Percentiles rank a stretch among this genome's conserved stretches.
Conservation (phyloP, 2,329 filamentous ascomycete genomes). For the Penicillium frequentans region DNA sequence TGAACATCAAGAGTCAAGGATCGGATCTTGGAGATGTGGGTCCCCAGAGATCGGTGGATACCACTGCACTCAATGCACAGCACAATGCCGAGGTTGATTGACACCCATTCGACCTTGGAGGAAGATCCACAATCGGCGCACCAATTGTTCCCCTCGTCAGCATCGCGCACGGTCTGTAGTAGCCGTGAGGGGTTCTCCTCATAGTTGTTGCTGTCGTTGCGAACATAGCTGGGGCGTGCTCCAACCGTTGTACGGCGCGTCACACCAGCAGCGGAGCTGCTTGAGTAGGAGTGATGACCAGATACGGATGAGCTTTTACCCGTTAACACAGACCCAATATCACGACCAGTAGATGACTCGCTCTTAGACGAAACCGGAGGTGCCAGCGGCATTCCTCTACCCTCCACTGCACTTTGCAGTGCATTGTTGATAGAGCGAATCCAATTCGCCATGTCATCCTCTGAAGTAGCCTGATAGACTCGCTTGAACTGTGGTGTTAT, state of each 20-base stretch:
- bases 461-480: slow-evolving; percentile 95
- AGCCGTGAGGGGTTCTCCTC: slow-evolving; percentile 85
- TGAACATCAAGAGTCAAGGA: slow-evolving; percentile 94
- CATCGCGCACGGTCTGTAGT: slow-evolving; percentile 81
- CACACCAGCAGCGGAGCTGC: slow-evolving; percentile 56
- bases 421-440: slow-evolving; percentile 97
- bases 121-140: slow-evolving; percentile 94
- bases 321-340: slow-evolving; percentile 89
- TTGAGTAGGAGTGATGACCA: slow-evolving; percentile 52
- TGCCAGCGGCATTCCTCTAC: slow-evolving; percentile 57
- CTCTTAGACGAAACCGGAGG: slow-evolving; percentile 46
- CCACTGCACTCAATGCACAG: slow-evolving; percentile 98
- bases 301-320: slow-evolving; percentile 75
- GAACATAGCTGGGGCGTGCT: slow-evolving; percentile 71
- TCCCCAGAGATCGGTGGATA: slow-evolving; percentile 92
- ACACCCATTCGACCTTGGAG: slow-evolving; percentile 96
- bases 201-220: slow-evolving; percentile 68
- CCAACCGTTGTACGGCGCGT: slow-evolving; percentile 88
- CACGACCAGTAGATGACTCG: slow-evolving; percentile 68
- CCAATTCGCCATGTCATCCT: slow-evolving; percentile 98
- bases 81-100: slow-evolving; percentile 94
- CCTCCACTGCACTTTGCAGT: slow-evolving; percentile 91
- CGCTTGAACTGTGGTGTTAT: slow-evolving; percentile 95
- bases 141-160: slow-evolving; percentile 87
- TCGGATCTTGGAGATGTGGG: slow-evolving; percentile 95